Base-by-base conservation (phyloP, 2,329 filamentous ascomycete species). In the Alternaria atra region DNA sequence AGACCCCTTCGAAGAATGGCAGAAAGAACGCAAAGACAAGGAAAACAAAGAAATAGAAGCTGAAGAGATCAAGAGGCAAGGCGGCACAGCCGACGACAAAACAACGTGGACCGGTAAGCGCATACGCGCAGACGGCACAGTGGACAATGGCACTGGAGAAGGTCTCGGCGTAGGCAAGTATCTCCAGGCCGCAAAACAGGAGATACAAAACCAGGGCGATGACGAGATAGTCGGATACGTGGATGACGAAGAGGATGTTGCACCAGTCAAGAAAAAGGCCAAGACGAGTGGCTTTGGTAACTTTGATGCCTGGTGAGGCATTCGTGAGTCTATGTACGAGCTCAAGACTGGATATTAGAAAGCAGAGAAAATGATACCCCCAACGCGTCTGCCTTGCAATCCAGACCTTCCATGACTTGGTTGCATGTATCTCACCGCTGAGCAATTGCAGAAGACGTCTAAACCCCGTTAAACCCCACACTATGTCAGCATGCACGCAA, bases 31-130 rank as follows among this genome's bases (percentile, higher is more conserved):
- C 12, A 73, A 73, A 8, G 80, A 82, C 43, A 80, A 80, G 57
- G 83, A 84, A 50, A 90, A 89, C 69, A 84, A 84, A 43, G 86
- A 91, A 57, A 83, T 85, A 56, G 90, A 86, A 55, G 85, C 86
- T 61, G 89, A 89, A 62, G 87, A 90, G 68, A 83, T 91, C 10
- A 83, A 84, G 72, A 82, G 83, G 58, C 82, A 84, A 55, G 92
- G 91, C 29, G 91, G 91, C 3, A 91, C 89, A 2, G 94, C 96
- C 55, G 94, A 97, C 73, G 93, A 98, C 72, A 88, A 87, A 75
- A 90, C 92, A 2, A 99, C 95, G 3, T 99, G 95, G 95, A 98
- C 95, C 3, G 95, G 95, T 4, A 99, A 98, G 81, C 84, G 94
- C 40, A 88, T 99, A 51, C 84, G 93, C 27, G 85, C 83, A 2